Evolutionary conservation across 208 protist species (phyloP), one percentile per base, ranked within the genome.

Genomic region (Novymonas esmeraldas): DNA sequence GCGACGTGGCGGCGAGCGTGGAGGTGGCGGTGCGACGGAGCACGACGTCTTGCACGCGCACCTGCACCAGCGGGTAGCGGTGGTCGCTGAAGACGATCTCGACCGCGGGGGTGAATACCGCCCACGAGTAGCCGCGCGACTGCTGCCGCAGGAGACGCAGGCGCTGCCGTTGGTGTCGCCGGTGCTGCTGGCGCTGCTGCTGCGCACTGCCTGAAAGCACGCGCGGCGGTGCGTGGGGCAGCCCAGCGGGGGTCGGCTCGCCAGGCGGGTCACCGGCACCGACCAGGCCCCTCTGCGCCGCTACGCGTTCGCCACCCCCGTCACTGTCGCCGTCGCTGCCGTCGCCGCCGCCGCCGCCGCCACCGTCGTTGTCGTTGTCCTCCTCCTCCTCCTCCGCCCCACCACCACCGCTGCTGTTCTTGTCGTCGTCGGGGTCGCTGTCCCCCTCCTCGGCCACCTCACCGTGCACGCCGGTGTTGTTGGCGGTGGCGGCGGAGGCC

Each of bases 61-160:
- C 36, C 45, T 82, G 76, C 48, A 89, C 31, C 33, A 93, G 79
- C 41, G 87, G 87, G 70, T 90, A 88, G 33, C 81, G 82, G 24
- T 85, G 60, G 58, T 88, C 84, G 44, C 87, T 88, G 14, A 93
- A 34, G 31, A 79, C 88, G 24, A 89, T 36, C 52, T 86, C 78
- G n/a, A 83, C 52, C 10, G 75, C 39, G 9, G 82, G 70, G 9
- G 78, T 69, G 39, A 82, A 81, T 14, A 80, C 50, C 6, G 64
- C 73, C 31, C 84, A 65, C 0, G 79, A 82, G 64, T 77, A 55
- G 42, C 50, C 55, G 46, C 26, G 70, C 7, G 46, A 20, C 34
- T 63, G 57, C 28, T 51, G 33, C 22, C 22, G 64, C 46, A 11
- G 33, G 3, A 61, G 22, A 9, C 13, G 56, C 24, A 29, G 58